These are phyloP conservation scores for Senna tora DNA, from an alignment of 306 rosid genomes.

Conservation along the genomic window DNA sequence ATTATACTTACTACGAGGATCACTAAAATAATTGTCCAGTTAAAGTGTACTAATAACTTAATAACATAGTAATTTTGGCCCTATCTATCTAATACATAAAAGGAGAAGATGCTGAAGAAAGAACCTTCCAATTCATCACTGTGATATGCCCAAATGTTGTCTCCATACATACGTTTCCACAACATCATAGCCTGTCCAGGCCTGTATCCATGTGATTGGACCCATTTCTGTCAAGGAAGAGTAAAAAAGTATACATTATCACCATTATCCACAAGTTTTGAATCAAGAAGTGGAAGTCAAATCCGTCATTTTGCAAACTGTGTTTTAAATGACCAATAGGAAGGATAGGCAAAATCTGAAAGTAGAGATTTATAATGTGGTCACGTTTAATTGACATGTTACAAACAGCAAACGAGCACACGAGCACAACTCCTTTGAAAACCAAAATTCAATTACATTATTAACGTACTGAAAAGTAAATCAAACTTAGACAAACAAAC, in stretches of 20 bases:
- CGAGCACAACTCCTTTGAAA: not conserved
- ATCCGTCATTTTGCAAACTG: not conserved
- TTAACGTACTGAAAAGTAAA: not conserved
- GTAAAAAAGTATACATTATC: constrained; percentile 3
- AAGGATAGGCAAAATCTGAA: constrained; percentile 15
- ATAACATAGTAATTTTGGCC: not conserved
- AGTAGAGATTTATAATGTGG: not conserved
- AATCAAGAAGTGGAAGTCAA: constrained; percentile 20
- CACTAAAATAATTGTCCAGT: not conserved
- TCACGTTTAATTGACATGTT: not conserved
- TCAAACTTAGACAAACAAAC: not conserved
- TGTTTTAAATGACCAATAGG: not conserved
- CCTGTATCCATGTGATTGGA: constrained; percentile 76
- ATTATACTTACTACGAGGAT: constrained; percentile 29
- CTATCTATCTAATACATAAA: constrained; percentile 1
- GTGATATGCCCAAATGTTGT: constrained; percentile 72
- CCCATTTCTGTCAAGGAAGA: constrained; percentile 69
- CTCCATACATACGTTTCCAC: constrained; percentile 91
- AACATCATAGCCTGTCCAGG: constrained; percentile 94
- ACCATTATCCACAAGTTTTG: constrained; percentile 13
- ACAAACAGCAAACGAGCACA: not conserved
- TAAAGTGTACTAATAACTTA: not conserved
- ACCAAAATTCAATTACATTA: not conserved
- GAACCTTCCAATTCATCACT: constrained; percentile 82
- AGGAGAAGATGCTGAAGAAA: constrained; percentile 18